Percentiles rank a stretch among this genome's conserved stretches.
phyloP scores from a whole-genome alignment of 306 rosid genomes.

The Ochetophila trinervis region DNA sequence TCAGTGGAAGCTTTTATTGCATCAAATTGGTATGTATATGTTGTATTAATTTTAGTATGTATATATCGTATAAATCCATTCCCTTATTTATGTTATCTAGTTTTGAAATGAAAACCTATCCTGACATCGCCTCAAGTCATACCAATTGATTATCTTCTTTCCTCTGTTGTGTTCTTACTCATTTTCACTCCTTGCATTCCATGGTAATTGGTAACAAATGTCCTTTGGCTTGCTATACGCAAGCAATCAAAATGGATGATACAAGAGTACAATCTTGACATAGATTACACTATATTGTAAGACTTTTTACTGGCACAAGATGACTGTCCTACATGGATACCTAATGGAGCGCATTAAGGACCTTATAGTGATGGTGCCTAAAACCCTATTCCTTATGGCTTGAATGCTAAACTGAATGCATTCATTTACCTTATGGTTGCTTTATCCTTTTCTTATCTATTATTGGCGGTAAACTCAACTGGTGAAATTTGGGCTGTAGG shows the following conservation, averaged over 20 bases:
- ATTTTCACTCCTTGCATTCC: slow-evolving; percentile 10
- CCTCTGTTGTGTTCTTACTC: neutral
- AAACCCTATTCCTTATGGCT: neutral
- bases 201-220: slow-evolving; percentile 19
- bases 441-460: slow-evolving; percentile 7
- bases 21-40: slow-evolving; percentile 74
- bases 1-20: slow-evolving; percentile 75
- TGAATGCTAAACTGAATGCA: neutral
- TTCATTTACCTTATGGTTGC: neutral
- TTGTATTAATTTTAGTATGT: neutral
- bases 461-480: slow-evolving; percentile 25
- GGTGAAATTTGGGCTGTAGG: slow-evolving; percentile 54
- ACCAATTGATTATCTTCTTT: no score
- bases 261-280: neutral
- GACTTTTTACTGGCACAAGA: slow-evolving; percentile 3
- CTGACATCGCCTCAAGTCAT: neutral
- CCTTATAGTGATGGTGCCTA: no score
- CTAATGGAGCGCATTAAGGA: no score
- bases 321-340: no score
- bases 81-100: slow-evolving; percentile 9
- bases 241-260: slow-evolving; percentile 13
- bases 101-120: slow-evolving; percentile 3
- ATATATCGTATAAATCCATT: slow-evolving; percentile 6
- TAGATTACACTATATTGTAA: neutral
- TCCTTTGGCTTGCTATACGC: neutral